A percentile compares a stretch with the other conserved stretches of the same genome.
These are phyloP conservation scores for Xylaria cubensis DNA, from an alignment of 495 filamentous ascomycete species.

Conservation along the genomic window DNA sequence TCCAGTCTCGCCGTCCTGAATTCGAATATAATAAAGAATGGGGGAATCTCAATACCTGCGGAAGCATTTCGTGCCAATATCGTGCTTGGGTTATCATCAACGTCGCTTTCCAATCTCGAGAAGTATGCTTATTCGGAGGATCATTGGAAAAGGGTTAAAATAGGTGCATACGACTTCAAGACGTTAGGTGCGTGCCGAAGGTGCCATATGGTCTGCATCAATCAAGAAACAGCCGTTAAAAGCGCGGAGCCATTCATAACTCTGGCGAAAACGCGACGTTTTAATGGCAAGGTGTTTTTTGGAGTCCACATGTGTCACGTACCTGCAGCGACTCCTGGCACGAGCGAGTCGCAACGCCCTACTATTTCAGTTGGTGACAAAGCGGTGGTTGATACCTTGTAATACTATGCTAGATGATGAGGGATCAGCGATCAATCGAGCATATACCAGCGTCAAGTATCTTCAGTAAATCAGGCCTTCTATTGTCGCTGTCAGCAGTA, in stretches of 20 bases:
- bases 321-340: conserved; percentile 31
- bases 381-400: conserved; percentile 45
- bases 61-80: conserved; percentile 86
- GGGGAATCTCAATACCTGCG: conserved; percentile 64
- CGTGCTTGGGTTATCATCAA: conserved; percentile 57
- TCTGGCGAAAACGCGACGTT: conserved; percentile 80
- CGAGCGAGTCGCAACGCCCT: conserved; percentile 50
- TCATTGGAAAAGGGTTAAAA: conserved; percentile 57
- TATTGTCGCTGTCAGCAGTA: background rate
- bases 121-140: conserved; percentile 59
- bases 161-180: conserved; percentile 64
- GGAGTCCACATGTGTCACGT: conserved; percentile 75
- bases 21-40: conserved; percentile 64
- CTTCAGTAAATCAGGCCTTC: background rate
- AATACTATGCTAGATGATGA: background rate
- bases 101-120: conserved; percentile 28
- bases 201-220: conserved; percentile 95
- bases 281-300: conserved; percentile 84
- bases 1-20: conserved; percentile 83
- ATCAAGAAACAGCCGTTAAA: conserved; percentile 80
- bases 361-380: conserved; percentile 65
- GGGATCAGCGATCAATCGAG: background rate
- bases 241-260: conserved; percentile 88
- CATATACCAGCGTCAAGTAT: background rate
- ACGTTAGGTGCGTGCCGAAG: conserved; percentile 83